Conservation (phyloP, 2,329 filamentous ascomycete genomes). For the Stylonectria norvegica region DNA sequence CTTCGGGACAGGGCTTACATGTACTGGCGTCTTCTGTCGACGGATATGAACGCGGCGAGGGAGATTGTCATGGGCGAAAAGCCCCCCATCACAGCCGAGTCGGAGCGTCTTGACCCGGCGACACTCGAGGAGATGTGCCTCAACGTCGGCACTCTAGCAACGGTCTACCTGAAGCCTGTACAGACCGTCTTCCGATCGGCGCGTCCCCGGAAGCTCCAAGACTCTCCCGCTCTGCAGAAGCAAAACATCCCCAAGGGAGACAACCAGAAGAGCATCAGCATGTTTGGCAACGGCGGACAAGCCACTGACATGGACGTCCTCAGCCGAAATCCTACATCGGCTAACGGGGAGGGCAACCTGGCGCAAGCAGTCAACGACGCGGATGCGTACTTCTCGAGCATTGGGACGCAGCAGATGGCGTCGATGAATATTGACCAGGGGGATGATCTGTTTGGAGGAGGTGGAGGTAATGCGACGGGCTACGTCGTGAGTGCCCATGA, state of each 20-base stretch:
- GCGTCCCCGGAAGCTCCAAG: constrained; percentile 71
- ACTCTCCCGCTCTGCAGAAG: constrained; percentile 82
- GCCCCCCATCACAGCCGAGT: constrained; percentile 92
- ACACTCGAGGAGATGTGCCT: constrained; percentile 97
- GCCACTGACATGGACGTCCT: constrained; percentile 49
- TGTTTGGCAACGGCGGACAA: constrained; percentile 53
- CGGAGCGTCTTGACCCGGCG: constrained; percentile 83
- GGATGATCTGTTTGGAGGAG: constrained; percentile 60
- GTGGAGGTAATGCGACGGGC: constrained; percentile 49
- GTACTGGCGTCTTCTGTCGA: constrained; percentile 97
- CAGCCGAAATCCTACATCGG: constrained; percentile 28
- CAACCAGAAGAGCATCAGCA: constrained; percentile 57
- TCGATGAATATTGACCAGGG: constrained; percentile 64
- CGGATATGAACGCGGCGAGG: constrained; percentile 82
- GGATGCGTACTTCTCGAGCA: constrained; percentile 81
- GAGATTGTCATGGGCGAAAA: constrained; percentile 96
- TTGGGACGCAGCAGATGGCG: constrained; percentile 71
- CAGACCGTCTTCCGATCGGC: constrained; percentile 94
- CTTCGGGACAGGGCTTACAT: constrained; percentile 95
- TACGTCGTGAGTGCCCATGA: constrained; percentile 81
- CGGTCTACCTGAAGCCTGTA: constrained; percentile 95
- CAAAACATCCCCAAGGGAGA: constrained; percentile 54
- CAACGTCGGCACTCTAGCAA: constrained; percentile 91
- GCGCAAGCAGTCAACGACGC: constrained; percentile 76
- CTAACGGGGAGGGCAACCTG: constrained; percentile 47